Evolutionary conservation across 164 flowering plant genomes (phyloP), one percentile per base, ranked within the genome.

Genomic region (Dillenia suffruticosa): DNA sequence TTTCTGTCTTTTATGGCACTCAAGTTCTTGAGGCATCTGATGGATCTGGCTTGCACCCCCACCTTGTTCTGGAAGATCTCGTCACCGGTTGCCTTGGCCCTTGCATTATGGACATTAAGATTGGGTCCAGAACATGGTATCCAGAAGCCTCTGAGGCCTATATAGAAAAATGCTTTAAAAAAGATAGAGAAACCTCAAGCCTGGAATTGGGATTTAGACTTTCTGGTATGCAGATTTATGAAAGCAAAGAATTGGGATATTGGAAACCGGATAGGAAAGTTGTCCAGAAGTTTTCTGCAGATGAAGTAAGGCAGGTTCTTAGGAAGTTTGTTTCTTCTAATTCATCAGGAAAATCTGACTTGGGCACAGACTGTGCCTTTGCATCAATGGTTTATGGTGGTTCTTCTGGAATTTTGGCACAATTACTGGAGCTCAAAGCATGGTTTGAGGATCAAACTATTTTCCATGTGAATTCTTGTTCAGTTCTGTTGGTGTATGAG

Each of bases 381-480:
- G 92, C 89, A 57, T 66, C 85, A 8, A 10, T 56, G 24, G 81
- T 88, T 14, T 92, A 80, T 68, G 94, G 92, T 57, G 90, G 92
- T 47, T 74, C 89, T 2, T 51, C 59, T 40, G 95, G 96, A 51
- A 83, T 92, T 63, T 68, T 90, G 79, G 79, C 86, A 4, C 97
- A 93, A 51, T 51, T 90, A 58, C 56, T 82, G 74, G 88, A 85
- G 70, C 81, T 94, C 58, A 94, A 90, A 70, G 74, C 78, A 10
- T 94, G 98, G 98, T 90, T 93, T 64, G 96, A 93, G 80, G 87
- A 79, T 64, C 97, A 90, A 67, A 89, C 90, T 1, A 61, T 72
- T 19, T 87, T 61, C 67, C 94, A 86, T 58, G 87, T 93, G 67
- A 59, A 84, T 60, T 84, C 98, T 43, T 79, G 92, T 55, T 93